Base-by-base conservation (phyloP, 257 asterid species). In the Linderniella brevidens region DNA sequence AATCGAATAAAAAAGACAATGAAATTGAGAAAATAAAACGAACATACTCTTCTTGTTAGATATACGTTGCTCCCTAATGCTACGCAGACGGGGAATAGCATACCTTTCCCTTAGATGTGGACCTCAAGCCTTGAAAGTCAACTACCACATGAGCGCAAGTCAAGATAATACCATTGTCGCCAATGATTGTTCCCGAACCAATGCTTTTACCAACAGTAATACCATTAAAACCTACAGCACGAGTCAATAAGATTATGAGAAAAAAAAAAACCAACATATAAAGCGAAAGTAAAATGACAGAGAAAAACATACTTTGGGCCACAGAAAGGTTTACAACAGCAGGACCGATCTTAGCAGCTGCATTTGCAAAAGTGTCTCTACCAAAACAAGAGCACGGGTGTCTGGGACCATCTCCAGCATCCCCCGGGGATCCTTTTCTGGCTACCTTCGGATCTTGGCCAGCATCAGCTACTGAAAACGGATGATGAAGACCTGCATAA, bases 61-160 rank as follows among this genome's bases (percentile, higher is more conserved):
- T 25, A 25, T 25, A 25, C 6, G 6, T 2, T 25, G 32, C 6
- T 3, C 4, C 4, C 32, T 25, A 25, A 25, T 6, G 32, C 32
- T 25, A 25, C 32, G 32, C 32, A 25, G 32, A 25, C 6, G 32
- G 3, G 3, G 32, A 25, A 25, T 25, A 25, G 6, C 43, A 39
- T 3, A 39, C 43, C 11, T 72, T 74, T 59, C 75, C 83, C 66
- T 68, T 74, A 37, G 92, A 68, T 55, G 71, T 55, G 51, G 77
- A 59, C 49, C 66, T 63, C 61, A 65, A 18, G 57, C 82, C 75
- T 65, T 69, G 84, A 53, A 68, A 72, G 63, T 73, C 75, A 58
- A 64, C 77, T 62, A 80, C 80, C 42, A 70, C 75, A 62, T 86
- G 96, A 32, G 96, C 96, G 72, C 96, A 86, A 41, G 96, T 86